A percentile compares a stretch with the other conserved stretches of the same genome.
Evolutionary conservation across 257 asterid genomes (phyloP).

Genomic region (Fraxinus excelsior): DNA sequence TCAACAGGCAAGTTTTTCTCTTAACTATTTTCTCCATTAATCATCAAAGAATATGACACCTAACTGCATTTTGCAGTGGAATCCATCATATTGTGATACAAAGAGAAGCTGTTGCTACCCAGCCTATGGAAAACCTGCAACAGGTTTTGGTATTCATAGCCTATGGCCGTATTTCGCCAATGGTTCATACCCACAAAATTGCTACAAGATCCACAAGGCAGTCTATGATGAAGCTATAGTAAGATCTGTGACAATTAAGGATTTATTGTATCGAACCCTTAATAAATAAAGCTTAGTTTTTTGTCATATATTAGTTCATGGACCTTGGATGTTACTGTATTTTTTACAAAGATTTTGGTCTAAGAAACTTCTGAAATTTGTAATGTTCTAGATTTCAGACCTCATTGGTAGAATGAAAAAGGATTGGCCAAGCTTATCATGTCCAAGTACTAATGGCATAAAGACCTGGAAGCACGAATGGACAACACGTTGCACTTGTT

Average conservation of each 20-base stretch:
- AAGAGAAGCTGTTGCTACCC: not conserved
- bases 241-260: not conserved
- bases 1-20: not conserved
- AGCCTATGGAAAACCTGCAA: not conserved
- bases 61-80: not conserved
- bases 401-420: not conserved
- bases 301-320: not conserved
- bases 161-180: not conserved
- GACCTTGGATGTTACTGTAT: no score
- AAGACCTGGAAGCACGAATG: not conserved
- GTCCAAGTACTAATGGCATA: conserved; percentile 1
- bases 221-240: not conserved
- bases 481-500: not conserved
- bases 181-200: not conserved
- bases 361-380: no score
- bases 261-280: not conserved
- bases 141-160: not conserved
- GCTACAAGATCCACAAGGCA: not conserved
- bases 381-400: not conserved
- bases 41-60: no score
- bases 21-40: no score
- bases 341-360: no score
- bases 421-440: not conserved
- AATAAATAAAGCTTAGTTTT: no score
- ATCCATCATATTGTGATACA: not conserved